Evolutionary conservation across 768 basidiomycete genomes (phyloP).

Genomic region (Coprinopsis strossmayeri): DNA sequence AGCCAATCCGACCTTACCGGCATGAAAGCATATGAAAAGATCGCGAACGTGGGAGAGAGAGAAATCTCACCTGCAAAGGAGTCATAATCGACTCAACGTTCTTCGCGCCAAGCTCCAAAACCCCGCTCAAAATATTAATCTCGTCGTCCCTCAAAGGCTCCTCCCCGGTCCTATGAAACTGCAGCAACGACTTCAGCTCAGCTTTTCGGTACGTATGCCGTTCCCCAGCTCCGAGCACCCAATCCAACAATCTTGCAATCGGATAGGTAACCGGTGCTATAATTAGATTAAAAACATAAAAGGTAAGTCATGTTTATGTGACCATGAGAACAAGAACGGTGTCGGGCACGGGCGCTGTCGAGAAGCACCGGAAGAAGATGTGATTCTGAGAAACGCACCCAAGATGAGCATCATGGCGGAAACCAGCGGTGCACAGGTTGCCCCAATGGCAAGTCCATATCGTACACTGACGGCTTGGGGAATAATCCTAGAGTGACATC

Average conservation of each 20-base stretch:
- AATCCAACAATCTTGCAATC: constrained; percentile 76
- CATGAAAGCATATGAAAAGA: neutral
- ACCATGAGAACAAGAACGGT: no score
- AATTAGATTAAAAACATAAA: no score
- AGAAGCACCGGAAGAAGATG: no score
- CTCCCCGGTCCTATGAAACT: constrained; percentile 71
- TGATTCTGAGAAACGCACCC: no score
- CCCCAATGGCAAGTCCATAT: constrained; percentile 78
- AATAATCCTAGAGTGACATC: constrained; percentile 38
- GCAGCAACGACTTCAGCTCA: constrained; percentile 70
- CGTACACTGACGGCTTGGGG: constrained; percentile 73
- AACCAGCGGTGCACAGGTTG: constrained; percentile 73
- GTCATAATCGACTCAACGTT: constrained; percentile 79
- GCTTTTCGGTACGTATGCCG: constrained; percentile 78
- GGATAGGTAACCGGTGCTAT: constrained; percentile 77
- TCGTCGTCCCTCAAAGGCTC: constrained; percentile 79
- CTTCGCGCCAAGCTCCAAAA: constrained; percentile 71
- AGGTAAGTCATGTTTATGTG: no score
- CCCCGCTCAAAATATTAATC: constrained; percentile 74
- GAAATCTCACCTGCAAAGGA: constrained; percentile 58
- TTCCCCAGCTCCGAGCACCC: constrained; percentile 69
- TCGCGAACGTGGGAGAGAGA: no score
- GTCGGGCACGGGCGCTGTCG: no score
- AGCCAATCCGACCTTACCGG: neutral
- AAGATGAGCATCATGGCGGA: constrained; percentile 63